Conservation (phyloP, 176 grass and related monocot genomes). For the Aegilops bicornis region DNA sequence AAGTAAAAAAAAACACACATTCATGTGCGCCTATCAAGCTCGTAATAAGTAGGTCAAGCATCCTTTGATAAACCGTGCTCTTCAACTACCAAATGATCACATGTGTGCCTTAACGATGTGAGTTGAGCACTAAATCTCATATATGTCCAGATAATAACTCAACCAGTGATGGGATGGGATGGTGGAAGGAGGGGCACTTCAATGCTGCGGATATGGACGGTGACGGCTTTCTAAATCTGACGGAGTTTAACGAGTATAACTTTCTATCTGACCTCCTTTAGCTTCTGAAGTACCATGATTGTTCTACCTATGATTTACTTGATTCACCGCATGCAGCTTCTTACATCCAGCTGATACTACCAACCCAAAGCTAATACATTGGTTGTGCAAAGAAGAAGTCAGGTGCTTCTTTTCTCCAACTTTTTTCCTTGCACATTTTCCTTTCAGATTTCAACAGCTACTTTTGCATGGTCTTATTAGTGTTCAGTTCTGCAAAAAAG, state of each 20-base stretch:
- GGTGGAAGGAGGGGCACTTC: conserved; percentile 94
- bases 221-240: conserved; percentile 79
- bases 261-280: conserved; percentile 23
- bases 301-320: conserved; percentile 27
- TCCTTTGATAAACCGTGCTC: background rate
- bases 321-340: conserved; percentile 52
- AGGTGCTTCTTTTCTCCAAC: conserved; percentile 42
- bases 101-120: background rate
- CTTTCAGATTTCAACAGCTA: background rate
- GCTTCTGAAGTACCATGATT: conserved; percentile 22
- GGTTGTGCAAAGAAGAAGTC: conserved; percentile 94
- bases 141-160: conserved; percentile 70
- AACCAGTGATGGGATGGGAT: conserved; percentile 72
- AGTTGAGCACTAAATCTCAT: conserved; percentile 23
- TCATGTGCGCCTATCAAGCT: background rate
- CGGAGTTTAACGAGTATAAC: conserved; percentile 86
- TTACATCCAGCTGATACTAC: conserved; percentile 89
- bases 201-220: conserved; percentile 71
- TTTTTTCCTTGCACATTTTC: conserved; percentile 25
- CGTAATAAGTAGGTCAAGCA: background rate
- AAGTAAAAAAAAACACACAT: background rate
- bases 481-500: background rate
- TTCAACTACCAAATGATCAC: background rate
- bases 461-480: conserved; percentile 21
- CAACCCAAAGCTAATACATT: conserved; percentile 74